Base-by-base conservation (phyloP, 257 asterid species). In the Voacanga thouarsii region DNA sequence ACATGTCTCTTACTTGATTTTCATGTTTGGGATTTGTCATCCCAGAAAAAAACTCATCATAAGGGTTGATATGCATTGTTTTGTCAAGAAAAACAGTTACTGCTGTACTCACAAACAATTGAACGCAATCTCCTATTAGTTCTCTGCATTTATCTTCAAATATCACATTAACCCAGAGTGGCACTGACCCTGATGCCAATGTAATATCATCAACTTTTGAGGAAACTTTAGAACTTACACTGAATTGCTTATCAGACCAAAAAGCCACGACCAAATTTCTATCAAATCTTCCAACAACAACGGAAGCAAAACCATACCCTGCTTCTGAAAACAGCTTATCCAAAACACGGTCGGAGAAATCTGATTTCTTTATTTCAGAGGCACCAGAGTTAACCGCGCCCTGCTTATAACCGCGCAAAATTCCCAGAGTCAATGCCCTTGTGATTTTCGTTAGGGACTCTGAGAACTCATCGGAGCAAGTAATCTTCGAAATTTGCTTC, bases 221-320 rank as follows among this genome's bases (percentile, higher is more conserved):
- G 43, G 33, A 56, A n/a, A 8, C 44, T 37, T 57, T 7, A 7
- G 57, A 60, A 8, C 9, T 28, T 16, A 4, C 60, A 33, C 75
- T 55, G 21, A 30, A 39, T 15, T 79, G 80, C 78, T 81, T 79
- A 0, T 77, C 84, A 0, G 90, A 75, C 61, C n/a, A 83, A 69
- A 84, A 79, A 12, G 85, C 88, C 91, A 84, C 76, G 37, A 86
- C 94, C 79, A 86, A 72, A 44, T 88, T 90, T 69, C 83, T 89
- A 0, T 94, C 91, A 28, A 91, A 85, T 78, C 94, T 91, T 33
- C 97, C 97, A 5, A 87, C 88, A 63, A 91, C 87, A 1, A 82
- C 90, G 12, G 97, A 91, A 45, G 89, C 91, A 78, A 93, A 91
- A 74, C 94, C 96, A 6, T 90, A 80, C 33, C 97, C 97, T 37